These are phyloP conservation scores for Microbotryum intermedium DNA, from an alignment of 1,284 basidiomycete species.

Conservation along the genomic window DNA sequence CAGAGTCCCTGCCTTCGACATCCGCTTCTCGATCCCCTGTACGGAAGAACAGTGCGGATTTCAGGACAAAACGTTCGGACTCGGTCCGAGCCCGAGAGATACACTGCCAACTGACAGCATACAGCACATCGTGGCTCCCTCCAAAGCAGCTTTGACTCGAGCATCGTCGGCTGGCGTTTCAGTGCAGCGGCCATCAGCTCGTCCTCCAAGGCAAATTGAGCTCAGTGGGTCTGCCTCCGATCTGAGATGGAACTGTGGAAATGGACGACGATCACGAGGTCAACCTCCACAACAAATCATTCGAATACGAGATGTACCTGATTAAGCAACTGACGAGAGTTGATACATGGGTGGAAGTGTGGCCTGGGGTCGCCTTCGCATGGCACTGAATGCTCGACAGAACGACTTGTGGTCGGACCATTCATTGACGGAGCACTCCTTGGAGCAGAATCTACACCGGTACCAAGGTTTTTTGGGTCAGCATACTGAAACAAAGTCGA, in stretches of 20 bases:
- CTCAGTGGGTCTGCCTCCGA: neutral
- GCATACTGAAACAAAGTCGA: too few species aligned
- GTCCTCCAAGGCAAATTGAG: constrained; percentile 8
- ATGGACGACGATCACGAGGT: neutral
- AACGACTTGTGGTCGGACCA: constrained; percentile 19
- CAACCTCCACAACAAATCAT: too few species aligned
- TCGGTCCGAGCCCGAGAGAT: too few species aligned
- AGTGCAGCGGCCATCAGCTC: constrained; percentile 10
- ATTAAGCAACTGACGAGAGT: neutral
- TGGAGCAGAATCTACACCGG: constrained; percentile 5
- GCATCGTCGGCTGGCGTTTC: neutral
- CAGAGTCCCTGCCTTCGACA: neutral
- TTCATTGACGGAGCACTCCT: constrained; percentile 1
- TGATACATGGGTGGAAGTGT: neutral
- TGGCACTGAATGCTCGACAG: constrained; percentile 5
- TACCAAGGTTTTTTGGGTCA: too few species aligned
- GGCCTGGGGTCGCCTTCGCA: constrained; percentile 3
- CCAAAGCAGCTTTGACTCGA: constrained; percentile 8
- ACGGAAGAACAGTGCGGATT: too few species aligned
- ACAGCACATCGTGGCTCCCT: constrained; percentile 8
- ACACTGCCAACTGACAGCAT: neutral
- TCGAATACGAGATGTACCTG: too few species aligned
- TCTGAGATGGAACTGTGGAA: neutral
- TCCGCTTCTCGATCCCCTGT: constrained; percentile 6
- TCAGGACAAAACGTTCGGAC: too few species aligned